A percentile compares a stretch with the other conserved stretches of the same genome.
phyloP scores from a whole-genome alignment of 495 filamentous ascomycete genomes.

The Aspergillus panamensis region DNA sequence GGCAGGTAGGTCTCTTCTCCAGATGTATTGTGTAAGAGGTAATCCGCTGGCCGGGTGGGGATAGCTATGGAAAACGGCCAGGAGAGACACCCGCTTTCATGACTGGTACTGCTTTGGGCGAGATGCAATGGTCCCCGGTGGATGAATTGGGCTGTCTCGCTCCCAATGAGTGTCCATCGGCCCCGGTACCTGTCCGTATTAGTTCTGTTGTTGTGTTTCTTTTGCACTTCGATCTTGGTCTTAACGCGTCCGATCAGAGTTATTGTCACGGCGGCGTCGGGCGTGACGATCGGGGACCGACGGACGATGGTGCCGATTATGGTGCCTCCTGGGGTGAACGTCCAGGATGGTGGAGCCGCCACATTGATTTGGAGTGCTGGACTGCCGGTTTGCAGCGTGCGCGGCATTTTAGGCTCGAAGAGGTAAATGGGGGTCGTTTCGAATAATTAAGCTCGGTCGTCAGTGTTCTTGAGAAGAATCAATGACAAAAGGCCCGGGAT shows the following conservation, averaged over 20 bases:
- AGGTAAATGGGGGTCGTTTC: background rate
- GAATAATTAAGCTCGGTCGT: too few species aligned
- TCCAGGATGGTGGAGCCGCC: conserved; percentile 18
- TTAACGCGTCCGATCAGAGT: conserved; percentile 16
- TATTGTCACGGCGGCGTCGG: conserved; percentile 17
- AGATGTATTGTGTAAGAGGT: conserved; percentile 1
- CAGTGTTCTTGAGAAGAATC: too few species aligned
- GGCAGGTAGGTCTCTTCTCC: conserved; percentile 23
- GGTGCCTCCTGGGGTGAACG: conserved; percentile 18
- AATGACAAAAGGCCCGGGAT: too few species aligned
- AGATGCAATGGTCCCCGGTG: conserved; percentile 19
- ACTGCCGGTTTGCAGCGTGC: background rate
- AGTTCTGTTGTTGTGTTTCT: background rate
- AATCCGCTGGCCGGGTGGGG: conserved; percentile 9
- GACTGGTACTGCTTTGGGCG: background rate
- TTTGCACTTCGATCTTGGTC: conserved; percentile 10
- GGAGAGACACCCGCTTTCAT: conserved; percentile 1
- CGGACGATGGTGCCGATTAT: conserved; percentile 23
- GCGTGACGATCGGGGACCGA: conserved; percentile 13
- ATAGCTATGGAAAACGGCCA: conserved; percentile 22
- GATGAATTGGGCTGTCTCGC: conserved; percentile 1
- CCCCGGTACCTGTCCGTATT: conserved; percentile 7
- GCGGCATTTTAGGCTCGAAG: conserved; percentile 1
- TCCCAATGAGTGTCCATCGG: conserved; percentile 8
- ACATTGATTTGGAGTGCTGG: conserved; percentile 12